Base-by-base conservation (phyloP, 2,329 filamentous ascomycete genomes). In the Alternaria sp. region DNA sequence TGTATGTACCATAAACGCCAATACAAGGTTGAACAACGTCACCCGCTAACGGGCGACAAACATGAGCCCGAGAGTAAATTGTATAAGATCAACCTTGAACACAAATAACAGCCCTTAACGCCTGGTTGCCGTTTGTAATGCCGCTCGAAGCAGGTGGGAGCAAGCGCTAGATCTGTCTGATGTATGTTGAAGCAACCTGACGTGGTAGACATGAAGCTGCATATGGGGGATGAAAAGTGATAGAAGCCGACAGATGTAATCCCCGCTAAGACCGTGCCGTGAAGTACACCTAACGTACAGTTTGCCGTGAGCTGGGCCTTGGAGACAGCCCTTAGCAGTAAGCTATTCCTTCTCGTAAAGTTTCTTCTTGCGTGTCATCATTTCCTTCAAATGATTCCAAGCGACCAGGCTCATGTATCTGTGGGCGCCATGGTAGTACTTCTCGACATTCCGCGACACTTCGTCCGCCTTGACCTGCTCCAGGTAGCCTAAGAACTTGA, bases 401-500 rank as follows among this genome's bases (percentile, higher is more conserved):
- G 80, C 66, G 11, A 44, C 34, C 4, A 61, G 45, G 17, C 72
- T 63, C 48, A 80, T 71, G 68, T 80, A 48, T 24, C 31, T 81
- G n/a, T 65, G 61, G 17, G 61, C 58, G 36, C 51, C 24, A n/a
- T 48, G 37, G 64, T 68, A 70, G 5, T 62, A 58, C 5, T 51
- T 63, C 8, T 54, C 53, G 45, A 29, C n/a, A 41, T 56, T 34
- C 63, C 48, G 58, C 5, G 78, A 66, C 10, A 82, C 71, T 17
- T 78, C 68, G 54, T 83, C 79, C 2, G 78, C 79, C 58, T 80
- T 79, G 61, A 84, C 72, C 31, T 77, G 70, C 56, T 76, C 77
- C 14, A 84, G 68, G 54, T 80, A 78, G 54, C 78, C 74, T 37
- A 83, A 63, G 55, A 84, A 83, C 44, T 76, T 77, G 55, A 72